Evolutionary conservation across 257 asterid species (phyloP).

Genomic region (Solanum lycopersicoides): DNA sequence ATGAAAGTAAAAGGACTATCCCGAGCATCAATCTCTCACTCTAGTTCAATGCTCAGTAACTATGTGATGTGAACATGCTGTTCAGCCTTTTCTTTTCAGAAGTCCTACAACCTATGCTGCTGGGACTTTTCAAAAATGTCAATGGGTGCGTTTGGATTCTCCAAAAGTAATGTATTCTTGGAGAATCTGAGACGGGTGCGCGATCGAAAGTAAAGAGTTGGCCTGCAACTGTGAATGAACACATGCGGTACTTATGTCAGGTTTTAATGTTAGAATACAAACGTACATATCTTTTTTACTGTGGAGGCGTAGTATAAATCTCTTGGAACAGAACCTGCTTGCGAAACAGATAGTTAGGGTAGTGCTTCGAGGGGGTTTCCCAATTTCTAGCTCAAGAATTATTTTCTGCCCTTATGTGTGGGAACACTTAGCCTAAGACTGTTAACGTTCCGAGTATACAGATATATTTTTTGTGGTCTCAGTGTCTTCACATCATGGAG

Average conservation of each 20-base stretch:
- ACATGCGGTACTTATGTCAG: background rate
- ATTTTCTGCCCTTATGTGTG: background rate
- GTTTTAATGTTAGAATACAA: background rate
- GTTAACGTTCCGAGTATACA: background rate
- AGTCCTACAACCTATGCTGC: background rate
- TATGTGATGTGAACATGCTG: background rate
- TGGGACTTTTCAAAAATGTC: background rate
- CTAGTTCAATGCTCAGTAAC: background rate
- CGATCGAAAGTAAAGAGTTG: background rate
- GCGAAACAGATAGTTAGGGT: background rate
- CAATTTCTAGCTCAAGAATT: background rate
- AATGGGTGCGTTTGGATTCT: background rate
- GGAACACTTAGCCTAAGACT: background rate
- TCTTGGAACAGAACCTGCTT: background rate
- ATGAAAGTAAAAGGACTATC: background rate
- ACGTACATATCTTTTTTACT: background rate
- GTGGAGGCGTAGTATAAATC: background rate
- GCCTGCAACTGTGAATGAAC: background rate
- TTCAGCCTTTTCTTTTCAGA: background rate
- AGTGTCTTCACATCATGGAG: background rate
- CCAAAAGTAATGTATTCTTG: background rate
- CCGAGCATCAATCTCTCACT: background rate
- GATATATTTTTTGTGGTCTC: background rate
- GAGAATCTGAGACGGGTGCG: background rate
- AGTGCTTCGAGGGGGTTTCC: background rate